A percentile compares a stretch with the other conserved stretches of the same genome.
phyloP scores from a whole-genome alignment of 2,329 filamentous ascomycete genomes.

The Fusarium tuaranense region DNA sequence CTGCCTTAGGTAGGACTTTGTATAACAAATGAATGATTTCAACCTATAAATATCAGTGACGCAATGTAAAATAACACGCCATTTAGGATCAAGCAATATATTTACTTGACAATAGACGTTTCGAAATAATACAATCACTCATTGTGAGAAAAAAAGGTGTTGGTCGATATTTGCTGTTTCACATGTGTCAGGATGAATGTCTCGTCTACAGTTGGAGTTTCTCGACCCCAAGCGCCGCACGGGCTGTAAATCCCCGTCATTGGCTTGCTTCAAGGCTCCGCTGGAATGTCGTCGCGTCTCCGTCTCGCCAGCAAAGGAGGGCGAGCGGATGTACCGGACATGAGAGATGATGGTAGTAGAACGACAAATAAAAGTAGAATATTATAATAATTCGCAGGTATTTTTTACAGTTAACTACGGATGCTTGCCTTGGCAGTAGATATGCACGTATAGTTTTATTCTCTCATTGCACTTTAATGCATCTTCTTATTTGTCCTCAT shows the following conservation, averaged over 20 bases:
- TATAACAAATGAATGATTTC: not conserved
- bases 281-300: not conserved
- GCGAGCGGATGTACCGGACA: not conserved
- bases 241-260: not conserved
- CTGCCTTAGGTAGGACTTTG: not conserved
- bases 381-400: not conserved
- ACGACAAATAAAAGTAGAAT: not conserved
- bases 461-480: not conserved
- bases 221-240: slow-evolving; percentile 2
- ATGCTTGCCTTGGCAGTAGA: too few relatives aligned
- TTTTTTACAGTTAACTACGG: not conserved
- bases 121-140: not conserved
- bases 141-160: not conserved
- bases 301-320: not conserved
- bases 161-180: not conserved
- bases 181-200: not conserved
- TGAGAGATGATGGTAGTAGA: not conserved
- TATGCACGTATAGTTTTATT: too few relatives aligned
- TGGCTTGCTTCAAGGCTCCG: not conserved
- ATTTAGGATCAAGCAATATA: not conserved
- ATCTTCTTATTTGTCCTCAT: not conserved
- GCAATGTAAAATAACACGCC: not conserved
- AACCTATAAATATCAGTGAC: not conserved
- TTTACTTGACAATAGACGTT: not conserved
- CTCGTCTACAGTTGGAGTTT: not conserved